Percentiles rank a stretch among this genome's conserved stretches.
These are phyloP conservation scores for Protoeuglena noctilucae DNA, from an alignment of 139 green algal genomes.

Conservation along the genomic window DNA sequence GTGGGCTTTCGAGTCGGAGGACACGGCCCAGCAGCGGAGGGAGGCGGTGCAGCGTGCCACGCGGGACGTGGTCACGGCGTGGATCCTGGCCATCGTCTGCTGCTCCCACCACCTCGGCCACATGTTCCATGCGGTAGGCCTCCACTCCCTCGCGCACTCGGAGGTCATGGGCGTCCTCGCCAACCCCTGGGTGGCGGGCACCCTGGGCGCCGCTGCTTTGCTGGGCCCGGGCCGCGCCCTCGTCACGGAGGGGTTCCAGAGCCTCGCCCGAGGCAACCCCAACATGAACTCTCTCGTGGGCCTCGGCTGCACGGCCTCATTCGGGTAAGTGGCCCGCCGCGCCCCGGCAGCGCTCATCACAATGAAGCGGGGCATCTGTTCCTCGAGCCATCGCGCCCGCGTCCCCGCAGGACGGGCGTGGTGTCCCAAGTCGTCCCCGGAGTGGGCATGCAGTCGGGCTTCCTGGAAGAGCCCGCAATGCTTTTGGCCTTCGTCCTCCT, in stretches of 20 bases:
- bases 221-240: constrained; percentile 55
- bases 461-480: constrained; percentile 88
- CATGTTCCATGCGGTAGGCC: too few species aligned
- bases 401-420: constrained; percentile 8
- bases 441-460: constrained; percentile 41
- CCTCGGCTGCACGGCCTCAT: constrained; percentile 52
- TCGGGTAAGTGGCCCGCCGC: constrained; percentile 24
- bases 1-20: not conserved
- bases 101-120: constrained; percentile 7
- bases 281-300: constrained; percentile 88
- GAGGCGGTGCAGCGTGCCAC: not conserved
- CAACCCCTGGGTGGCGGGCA: constrained; percentile 33
- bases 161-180: constrained; percentile 40
- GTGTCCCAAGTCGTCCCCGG: constrained; percentile 17
- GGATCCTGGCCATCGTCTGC: constrained; percentile 47
- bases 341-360: not conserved
- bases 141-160: constrained; percentile 41
- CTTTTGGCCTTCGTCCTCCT: constrained; percentile 89
- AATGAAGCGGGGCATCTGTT: not conserved
- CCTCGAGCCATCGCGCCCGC: constrained; percentile 3
- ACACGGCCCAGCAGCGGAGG: not conserved
- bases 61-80: constrained; percentile 48
- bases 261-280: constrained; percentile 36
- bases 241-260: constrained; percentile 44
- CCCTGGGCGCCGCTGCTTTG: constrained; percentile 54